Evolutionary conservation across 441 rosid genomes (phyloP), one percentile per base, ranked within the genome.

Genomic region (Theobroma grandiflorum): DNA sequence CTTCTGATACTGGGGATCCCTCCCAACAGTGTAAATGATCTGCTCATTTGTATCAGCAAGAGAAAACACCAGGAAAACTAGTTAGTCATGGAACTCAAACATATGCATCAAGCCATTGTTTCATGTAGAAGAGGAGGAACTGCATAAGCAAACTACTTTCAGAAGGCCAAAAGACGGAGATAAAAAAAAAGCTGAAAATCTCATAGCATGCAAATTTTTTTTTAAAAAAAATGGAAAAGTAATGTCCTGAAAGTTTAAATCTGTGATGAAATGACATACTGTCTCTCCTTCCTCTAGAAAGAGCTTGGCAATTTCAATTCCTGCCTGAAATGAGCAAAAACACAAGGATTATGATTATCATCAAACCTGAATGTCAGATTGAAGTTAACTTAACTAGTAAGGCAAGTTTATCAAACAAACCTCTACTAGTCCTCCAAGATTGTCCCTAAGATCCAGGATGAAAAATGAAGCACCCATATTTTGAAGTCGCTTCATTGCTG

Each of bases 351-450:
- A 58, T 2, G 8, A 37, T 53, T 12, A 62, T 62, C 58, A 38
- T 33, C 80, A 62, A 70, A 57, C 42, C 73, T 59, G 5, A n/a
- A 40, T 31, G 38, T 16, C 45, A 58, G 49, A 75, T 53, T n/a
- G 12, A 63, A 47, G 63, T 31, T 71, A 7, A 42, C 10, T 62
- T 70, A 53, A 62, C 55, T 3, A 40, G 57, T 69, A 82, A 63
- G 73, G 33, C 15, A 57, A 80, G 69, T n/a, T 64, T 42, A 64
- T 59, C 63, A 63, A 49, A 26, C 50, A 68, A 70, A 95, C 99
- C 95, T 94, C 98, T 37, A 96, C 98, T 49, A 96, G 90, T 80
- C 99, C 98, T 80, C 99, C 99, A 66, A 92, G 99, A 86, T 96
- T 96, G 85, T 96, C 97, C 90, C 97, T 88, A 81, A 96, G 99